Evolutionary conservation across 1,284 basidiomycete genomes (phyloP), one percentile per base, ranked within the genome.

Genomic region (Polyporus tsugae): DNA sequence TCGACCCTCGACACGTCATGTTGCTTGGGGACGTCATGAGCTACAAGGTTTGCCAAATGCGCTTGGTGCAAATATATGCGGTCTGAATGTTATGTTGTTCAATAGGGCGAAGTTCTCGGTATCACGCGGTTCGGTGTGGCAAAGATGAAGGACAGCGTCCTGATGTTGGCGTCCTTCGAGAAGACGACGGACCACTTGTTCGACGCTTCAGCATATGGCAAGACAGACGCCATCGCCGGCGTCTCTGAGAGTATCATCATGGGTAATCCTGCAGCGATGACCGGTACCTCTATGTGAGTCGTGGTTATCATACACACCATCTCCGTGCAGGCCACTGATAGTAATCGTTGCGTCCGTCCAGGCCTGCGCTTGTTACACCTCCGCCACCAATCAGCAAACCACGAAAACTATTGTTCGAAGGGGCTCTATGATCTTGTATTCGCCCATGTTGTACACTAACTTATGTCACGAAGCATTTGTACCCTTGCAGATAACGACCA

Each of bases 41-140:
- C 41, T 99, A 98, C 85, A 99, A 99, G 90, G 93, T 91, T 72
- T 39, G 80, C 19, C 13, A 5, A 0, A 3, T 7, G 7, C n/a
- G 7, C 22, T 42, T 7, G 3, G 10, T 10, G 15, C 5, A 7
- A 7, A 62, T 2, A 33, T 60, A 5, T 22, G 22, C 3, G 1
- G 11, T 39, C 35, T 65, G 25, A 36, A 69, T 41, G 61, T 11
- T 11, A 25, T 41, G 4, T 10, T 46, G 35, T 44, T 4, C 5
- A 33, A n/a, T 74, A 95, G 94, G 98, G 98, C 65, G 97, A 99
- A 80, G 96, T 99, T 6, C 84, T 99, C 65, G 98, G 98, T 66
- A 99, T 99, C 80, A 99, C 98, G 10, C 93, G 98, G 29, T 99
- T 99, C 82, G 98, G 98, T 79, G 97, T 99, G n/a, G 96, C 97